Evolutionary conservation across 139 green algal species (phyloP).

Genomic region (Chlamydomonas incerta): DNA sequence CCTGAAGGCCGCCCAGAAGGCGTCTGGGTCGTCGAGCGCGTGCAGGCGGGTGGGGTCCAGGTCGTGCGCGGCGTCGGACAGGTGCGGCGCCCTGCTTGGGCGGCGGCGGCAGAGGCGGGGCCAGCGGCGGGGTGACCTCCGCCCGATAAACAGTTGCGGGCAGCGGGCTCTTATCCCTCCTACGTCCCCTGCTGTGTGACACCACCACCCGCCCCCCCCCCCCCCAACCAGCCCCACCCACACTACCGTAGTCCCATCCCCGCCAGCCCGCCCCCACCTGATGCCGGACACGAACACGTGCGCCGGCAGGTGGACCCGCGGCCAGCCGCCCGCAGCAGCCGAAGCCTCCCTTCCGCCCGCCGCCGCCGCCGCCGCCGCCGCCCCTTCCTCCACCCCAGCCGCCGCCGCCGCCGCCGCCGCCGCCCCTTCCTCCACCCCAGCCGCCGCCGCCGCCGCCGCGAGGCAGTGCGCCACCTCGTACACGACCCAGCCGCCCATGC

Average conservation of each 20-base stretch:
- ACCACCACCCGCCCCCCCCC: too few species aligned
- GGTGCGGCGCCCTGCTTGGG: conserved; percentile 33
- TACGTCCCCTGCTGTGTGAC: too few species aligned
- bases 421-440: not conserved
- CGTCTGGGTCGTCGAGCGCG: conserved; percentile 16
- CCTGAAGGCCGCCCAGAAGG: conserved; percentile 67
- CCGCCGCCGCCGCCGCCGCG: too few species aligned
- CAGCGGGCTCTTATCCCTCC: too few species aligned
- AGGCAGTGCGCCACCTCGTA: conserved; percentile 39
- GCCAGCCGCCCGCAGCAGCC: conserved; percentile 31
- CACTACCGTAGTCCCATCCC: too few species aligned
- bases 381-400: not conserved
- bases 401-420: too few species aligned
- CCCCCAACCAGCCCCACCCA: too few species aligned
- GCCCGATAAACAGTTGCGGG: too few species aligned
- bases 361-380: too few species aligned
- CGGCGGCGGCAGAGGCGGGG: not conserved
- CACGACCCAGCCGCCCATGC: conserved; percentile 71
- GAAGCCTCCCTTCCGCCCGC: too few species aligned
- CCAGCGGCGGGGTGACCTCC: too few species aligned
- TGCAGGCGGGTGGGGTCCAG: conserved; percentile 60
- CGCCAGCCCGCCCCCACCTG: too few species aligned
- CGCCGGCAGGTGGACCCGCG: conserved; percentile 47
- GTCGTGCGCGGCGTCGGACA: conserved; percentile 51
- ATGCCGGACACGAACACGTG: conserved; percentile 66